These are phyloP conservation scores for Parachaetomium inaequale DNA, from an alignment of 495 filamentous ascomycete species.

Conservation along the genomic window DNA sequence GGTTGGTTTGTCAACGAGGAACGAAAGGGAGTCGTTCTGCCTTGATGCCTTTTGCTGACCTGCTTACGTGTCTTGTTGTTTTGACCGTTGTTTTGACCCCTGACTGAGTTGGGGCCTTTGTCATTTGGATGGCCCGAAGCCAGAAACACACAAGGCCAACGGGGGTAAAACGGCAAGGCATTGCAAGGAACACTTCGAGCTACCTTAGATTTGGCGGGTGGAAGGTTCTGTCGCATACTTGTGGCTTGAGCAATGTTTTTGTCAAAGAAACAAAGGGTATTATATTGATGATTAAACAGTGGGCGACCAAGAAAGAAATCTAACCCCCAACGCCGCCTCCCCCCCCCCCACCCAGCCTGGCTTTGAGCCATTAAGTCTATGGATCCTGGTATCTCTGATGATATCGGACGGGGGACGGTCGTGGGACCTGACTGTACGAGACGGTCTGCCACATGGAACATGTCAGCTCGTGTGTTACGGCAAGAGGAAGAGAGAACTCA, in stretches of 20 bases:
- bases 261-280: neutral
- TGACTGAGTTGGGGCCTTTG: too few species aligned
- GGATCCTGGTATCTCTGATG: slow-evolving; percentile 8
- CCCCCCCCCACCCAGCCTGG: neutral
- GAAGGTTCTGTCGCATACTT: neutral
- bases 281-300: neutral
- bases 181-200: too few species aligned
- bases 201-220: too few species aligned
- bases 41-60: too few species aligned
- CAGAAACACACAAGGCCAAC: too few species aligned
- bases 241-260: neutral
- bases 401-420: slow-evolving; percentile 1
- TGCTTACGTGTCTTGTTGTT: too few species aligned
- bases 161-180: too few species aligned
- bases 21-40: too few species aligned
- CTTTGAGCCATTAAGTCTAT: neutral
- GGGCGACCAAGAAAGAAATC: slow-evolving; percentile 3
- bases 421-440: slow-evolving; percentile 7
- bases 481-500: neutral
- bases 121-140: too few species aligned
- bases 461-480: neutral
- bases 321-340: neutral
- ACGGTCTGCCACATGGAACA: slow-evolving; percentile 3
- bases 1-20: too few species aligned
- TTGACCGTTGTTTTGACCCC: too few species aligned